These are phyloP conservation scores for Cutaneotrichosporon cutaneum DNA, from an alignment of 1,284 basidiomycete genomes.

Conservation along the genomic window DNA sequence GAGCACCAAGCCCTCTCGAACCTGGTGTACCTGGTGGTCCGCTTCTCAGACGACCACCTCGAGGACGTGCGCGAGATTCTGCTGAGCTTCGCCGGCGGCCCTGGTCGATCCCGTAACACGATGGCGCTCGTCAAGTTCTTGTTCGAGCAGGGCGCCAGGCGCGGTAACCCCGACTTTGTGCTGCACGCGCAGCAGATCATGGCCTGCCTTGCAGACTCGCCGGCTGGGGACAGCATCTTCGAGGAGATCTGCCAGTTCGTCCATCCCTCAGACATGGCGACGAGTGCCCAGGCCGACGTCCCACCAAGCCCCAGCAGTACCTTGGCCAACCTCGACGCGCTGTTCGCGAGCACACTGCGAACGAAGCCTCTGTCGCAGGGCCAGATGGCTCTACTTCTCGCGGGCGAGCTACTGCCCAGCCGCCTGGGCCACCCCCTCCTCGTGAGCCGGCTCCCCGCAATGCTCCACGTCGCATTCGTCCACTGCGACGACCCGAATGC, in stretches of 20 bases:
- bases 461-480: constrained; percentile 78
- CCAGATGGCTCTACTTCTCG: constrained; percentile 82
- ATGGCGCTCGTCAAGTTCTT: constrained; percentile 79
- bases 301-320: constrained; percentile 64
- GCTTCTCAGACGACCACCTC: constrained; percentile 71
- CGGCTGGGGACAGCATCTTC: constrained; percentile 70
- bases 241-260: constrained; percentile 81
- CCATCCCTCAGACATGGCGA: constrained; percentile 74
- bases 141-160: constrained; percentile 81
- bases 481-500: constrained; percentile 76
- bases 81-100: constrained; percentile 58
- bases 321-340: constrained; percentile 47
- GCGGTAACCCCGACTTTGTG: constrained; percentile 75
- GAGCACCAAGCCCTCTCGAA: constrained; percentile 74
- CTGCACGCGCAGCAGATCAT: constrained; percentile 77
- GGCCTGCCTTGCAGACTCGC: constrained; percentile 77
- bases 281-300: constrained; percentile 67
- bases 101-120: constrained; percentile 59
- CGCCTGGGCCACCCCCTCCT: constrained; percentile 67
- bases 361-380: constrained; percentile 64
- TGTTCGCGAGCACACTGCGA: constrained; percentile 36
- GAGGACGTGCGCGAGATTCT: constrained; percentile 83
- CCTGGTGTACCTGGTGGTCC: constrained; percentile 77
- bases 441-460: constrained; percentile 65
- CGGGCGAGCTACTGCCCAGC: constrained; percentile 77